Evolutionary conservation across 208 protist genomes (phyloP).

Genomic region (Crithidia bombi): DNA sequence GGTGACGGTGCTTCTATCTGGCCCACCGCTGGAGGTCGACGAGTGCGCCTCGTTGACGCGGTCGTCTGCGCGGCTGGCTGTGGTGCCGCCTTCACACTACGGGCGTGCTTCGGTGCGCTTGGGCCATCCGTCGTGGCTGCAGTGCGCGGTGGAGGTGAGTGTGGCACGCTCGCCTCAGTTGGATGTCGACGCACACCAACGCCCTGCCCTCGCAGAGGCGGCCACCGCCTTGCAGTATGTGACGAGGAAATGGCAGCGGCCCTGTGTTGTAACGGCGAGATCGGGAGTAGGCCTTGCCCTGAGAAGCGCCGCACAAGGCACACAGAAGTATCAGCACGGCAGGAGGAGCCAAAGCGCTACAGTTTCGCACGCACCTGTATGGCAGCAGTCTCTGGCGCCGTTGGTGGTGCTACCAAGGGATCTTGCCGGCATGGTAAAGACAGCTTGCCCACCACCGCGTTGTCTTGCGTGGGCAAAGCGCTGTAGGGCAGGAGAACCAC

Average conservation of each 20-base stretch:
- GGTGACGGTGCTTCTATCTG: conserved; percentile 32
- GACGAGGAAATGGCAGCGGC: conserved; percentile 23
- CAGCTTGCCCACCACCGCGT: too few relatives aligned
- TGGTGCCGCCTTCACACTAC: background rate
- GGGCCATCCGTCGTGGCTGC: conserved; percentile 22
- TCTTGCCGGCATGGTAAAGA: background rate
- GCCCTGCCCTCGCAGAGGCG: background rate
- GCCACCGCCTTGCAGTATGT: conserved; percentile 15
- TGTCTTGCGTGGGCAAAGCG: too few relatives aligned
- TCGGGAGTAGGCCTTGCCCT: conserved; percentile 13
- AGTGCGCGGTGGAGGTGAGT: conserved; percentile 31
- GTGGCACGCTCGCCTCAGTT: background rate
- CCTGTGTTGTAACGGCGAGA: conserved; percentile 26
- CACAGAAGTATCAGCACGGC: background rate
- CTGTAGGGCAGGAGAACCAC: background rate
- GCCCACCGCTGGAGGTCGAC: conserved; percentile 15
- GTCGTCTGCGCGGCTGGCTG: conserved; percentile 19
- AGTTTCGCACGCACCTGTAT: background rate
- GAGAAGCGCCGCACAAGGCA: background rate
- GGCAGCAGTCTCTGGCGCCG: background rate
- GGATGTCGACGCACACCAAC: background rate
- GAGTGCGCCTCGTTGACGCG: conserved; percentile 32
- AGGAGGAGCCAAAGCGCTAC: background rate
- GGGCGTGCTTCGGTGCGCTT: background rate
- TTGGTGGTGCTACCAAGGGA: background rate